Evolutionary conservation across 768 basidiomycete species (phyloP), one percentile per base, ranked within the genome.

Genomic region (Lepiota brunneoincarnata): DNA sequence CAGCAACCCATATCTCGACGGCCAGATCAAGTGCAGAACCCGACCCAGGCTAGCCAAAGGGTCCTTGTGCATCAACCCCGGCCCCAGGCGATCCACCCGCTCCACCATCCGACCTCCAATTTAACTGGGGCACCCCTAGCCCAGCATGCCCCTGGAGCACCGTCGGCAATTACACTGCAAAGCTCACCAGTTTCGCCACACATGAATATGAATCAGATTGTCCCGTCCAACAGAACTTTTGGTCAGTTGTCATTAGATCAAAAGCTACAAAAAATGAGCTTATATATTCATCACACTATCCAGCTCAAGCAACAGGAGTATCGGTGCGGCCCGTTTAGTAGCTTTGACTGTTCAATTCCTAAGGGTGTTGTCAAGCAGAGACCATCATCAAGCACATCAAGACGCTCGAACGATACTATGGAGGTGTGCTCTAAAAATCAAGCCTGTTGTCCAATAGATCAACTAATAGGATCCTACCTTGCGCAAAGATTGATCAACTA

Each of bases 1-100:
- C 52, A 51, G 34, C 53, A 54, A 28, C 28, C n/a, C 20, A 28
- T 31, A 28, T 18, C 26, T 15, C 37, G 15, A 4, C 51, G 54
- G 34, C 48, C 46, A 10, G 34, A 43, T 20, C 31, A 31, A 10
- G 31, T 31, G 31, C 31, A 31, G 31, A 18, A n/a, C 21, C 14
- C 38, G 41, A 38, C 17, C 31, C 51, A 34, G 9, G 17, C 28
- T 31, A 9, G 31, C 31, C 31, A 31, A 18, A 48, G 23, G 14
- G 10, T 18, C 7, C 15, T 28, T 15, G 18, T 35, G 1, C 31
- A 26, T 12, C 37, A 44, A 28, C 23, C 40, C 17, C 52, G n/a
- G 52, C 18, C 39, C 4, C 53, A 51, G 21, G 12, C 18, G 10
- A 34, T 21, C 9, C 37, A 34, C 34, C 26, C n/a, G 14, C 51